Percentiles rank a stretch among this genome's conserved stretches.
Evolutionary conservation across 129 eudicot species (phyloP).

Genomic region (Mikania micrantha): DNA sequence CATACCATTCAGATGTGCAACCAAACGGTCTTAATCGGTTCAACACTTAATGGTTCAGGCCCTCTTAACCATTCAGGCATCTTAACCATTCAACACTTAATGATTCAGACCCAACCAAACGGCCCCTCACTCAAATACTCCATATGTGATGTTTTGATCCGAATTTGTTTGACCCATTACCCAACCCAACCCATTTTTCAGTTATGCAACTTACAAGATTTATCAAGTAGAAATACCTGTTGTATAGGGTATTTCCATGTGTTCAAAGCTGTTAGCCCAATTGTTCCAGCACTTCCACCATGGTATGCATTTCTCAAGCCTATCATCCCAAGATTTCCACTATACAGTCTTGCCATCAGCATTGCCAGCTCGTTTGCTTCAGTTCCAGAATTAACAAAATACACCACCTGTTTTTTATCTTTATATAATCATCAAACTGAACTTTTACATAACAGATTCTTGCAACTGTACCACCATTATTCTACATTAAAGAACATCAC

Average conservation of each 20-base stretch:
- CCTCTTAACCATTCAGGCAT: too few relatives aligned
- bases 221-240: slow-evolving; percentile 44
- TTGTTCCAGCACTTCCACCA: slow-evolving; percentile 91
- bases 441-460: neutral
- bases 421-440: slow-evolving; percentile 12
- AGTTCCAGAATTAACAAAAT: slow-evolving; percentile 94
- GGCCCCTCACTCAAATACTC: neutral
- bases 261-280: slow-evolving; percentile 85
- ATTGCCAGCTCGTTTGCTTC: slow-evolving; percentile 97
- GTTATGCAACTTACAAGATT: neutral
- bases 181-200: neutral
- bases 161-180: neutral
- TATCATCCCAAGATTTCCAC: slow-evolving; percentile 80
- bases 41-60: too few relatives aligned
- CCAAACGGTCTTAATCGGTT: too few relatives aligned
- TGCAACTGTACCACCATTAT: neutral
- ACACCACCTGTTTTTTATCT: slow-evolving; percentile 69
- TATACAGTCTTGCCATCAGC: slow-evolving; percentile 87
- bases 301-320: slow-evolving; percentile 91
- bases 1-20: too few relatives aligned
- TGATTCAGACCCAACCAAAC: too few relatives aligned
- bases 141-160: neutral
- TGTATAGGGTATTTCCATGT: slow-evolving; percentile 94
- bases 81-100: too few relatives aligned
- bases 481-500: neutral